Percentiles rank a stretch among this genome's conserved stretches.
Conservation (phyloP, 768 basidiomycete genomes). For the Coprinopsis cinerea region DNA sequence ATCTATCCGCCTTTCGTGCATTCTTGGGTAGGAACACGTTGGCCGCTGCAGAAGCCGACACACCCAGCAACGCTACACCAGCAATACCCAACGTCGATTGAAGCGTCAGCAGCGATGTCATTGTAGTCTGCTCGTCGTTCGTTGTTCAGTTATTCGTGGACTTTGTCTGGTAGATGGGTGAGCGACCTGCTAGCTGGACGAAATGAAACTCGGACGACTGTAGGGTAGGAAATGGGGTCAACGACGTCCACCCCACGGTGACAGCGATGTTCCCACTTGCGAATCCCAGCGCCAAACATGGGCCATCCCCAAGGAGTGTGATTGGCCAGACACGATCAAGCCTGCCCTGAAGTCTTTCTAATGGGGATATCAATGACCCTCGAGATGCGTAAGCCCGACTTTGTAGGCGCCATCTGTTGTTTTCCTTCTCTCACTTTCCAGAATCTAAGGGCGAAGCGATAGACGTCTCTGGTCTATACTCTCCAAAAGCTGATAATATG, state of each 20-base stretch:
- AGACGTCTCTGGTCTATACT: no score
- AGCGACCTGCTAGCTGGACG: no score
- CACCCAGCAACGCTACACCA: slow-evolving; percentile 46
- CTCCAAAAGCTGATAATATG: no score
- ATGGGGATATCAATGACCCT: neutral
- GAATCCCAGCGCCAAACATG: no score
- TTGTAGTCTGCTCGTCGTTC: neutral
- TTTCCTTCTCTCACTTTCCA: neutral
- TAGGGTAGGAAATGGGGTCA: no score
- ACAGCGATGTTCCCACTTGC: no score
- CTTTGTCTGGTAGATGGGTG: no score
- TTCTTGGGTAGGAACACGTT: slow-evolving; percentile 57
- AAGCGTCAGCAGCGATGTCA: neutral
- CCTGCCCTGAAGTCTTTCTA: neutral
- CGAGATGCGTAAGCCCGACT: neutral
- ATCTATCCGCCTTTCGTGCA: slow-evolving; percentile 56
- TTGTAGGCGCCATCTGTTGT: neutral
- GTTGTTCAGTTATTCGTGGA: neutral
- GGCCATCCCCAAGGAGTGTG: neutral
- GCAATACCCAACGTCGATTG: neutral
- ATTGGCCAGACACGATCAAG: neutral
- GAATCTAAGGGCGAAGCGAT: neutral
- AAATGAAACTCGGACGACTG: no score
- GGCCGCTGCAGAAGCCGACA: slow-evolving; percentile 48
- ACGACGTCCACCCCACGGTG: no score